Evolutionary conservation across 2,329 filamentous ascomycete genomes (phyloP).

Genomic region (Fusarium protoensiforme): DNA sequence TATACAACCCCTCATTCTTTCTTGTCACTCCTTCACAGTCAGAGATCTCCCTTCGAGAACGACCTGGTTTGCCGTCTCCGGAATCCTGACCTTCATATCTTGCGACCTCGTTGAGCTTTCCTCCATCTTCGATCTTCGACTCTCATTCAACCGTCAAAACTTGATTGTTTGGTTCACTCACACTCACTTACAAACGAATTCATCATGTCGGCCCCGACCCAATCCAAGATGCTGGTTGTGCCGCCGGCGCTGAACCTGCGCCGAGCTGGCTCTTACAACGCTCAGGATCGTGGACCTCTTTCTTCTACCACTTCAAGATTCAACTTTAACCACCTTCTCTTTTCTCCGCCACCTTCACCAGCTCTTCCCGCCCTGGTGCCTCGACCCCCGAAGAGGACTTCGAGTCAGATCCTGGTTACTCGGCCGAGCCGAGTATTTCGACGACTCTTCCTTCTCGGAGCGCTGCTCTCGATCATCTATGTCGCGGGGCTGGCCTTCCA

Average conservation of each 20-base stretch:
- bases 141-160: constrained; percentile 32
- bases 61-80: constrained; percentile 15
- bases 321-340: constrained; percentile 74
- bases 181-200: neutral
- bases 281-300: constrained; percentile 63
- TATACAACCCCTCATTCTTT: constrained; percentile 4
- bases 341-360: constrained; percentile 76
- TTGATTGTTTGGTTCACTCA: constrained; percentile 8
- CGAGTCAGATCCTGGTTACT: constrained; percentile 56
- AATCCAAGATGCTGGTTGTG: constrained; percentile 63
- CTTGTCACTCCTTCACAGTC: constrained; percentile 26
- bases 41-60: constrained; percentile 6
- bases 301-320: constrained; percentile 72
- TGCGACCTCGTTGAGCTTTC: constrained; percentile 28
- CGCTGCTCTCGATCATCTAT: constrained; percentile 64
- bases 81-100: constrained; percentile 1
- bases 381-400: constrained; percentile 69
- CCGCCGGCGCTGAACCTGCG: constrained; percentile 70
- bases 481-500: constrained; percentile 48
- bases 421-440: constrained; percentile 69
- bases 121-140: constrained; percentile 29
- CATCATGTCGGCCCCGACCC: constrained; percentile 56
- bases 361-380: constrained; percentile 75
- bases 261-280: constrained; percentile 66
- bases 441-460: constrained; percentile 63